These are phyloP conservation scores for Botrytis cinerea DNA, from an alignment of 2,329 filamentous ascomycete genomes.

Conservation along the genomic window DNA sequence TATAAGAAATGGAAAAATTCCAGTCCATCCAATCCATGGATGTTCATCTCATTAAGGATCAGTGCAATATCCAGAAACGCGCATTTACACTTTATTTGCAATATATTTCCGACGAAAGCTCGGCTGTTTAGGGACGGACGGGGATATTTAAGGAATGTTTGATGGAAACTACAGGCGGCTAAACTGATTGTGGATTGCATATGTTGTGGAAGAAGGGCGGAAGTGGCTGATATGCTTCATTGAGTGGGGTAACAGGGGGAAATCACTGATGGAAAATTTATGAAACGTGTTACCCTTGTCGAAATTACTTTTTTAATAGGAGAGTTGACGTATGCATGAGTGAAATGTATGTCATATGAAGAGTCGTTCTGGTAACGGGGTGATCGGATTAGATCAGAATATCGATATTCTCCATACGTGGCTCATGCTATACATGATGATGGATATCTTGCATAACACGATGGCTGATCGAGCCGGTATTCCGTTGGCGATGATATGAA, in stretches of 20 bases:
- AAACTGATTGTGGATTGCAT: neutral
- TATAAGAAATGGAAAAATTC: neutral
- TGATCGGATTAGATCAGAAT: neutral
- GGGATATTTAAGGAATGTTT: neutral
- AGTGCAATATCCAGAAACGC: neutral
- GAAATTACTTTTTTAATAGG: neutral
- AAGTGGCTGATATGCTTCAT: neutral
- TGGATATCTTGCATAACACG: neutral
- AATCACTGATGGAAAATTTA: neutral
- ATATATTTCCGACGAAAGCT: neutral
- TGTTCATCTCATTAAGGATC: neutral
- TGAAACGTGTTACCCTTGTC: slow-evolving; percentile 3
- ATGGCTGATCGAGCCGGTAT: neutral
- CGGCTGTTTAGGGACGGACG: neutral
- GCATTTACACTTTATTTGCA: slow-evolving; percentile 1
- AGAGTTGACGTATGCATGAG: neutral
- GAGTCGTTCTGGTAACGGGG: neutral
- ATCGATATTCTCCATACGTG: neutral
- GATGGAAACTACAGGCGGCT: neutral
- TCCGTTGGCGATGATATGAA: neutral
- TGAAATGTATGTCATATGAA: neutral
- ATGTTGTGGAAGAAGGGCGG: neutral
- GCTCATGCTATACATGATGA: neutral
- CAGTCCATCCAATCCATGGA: neutral
- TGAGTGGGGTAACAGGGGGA: neutral